A percentile compares a stretch with the other conserved stretches of the same genome.
These are phyloP conservation scores for Mrakia frigida DNA, from an alignment of 768 basidiomycete genomes.

Conservation along the genomic window DNA sequence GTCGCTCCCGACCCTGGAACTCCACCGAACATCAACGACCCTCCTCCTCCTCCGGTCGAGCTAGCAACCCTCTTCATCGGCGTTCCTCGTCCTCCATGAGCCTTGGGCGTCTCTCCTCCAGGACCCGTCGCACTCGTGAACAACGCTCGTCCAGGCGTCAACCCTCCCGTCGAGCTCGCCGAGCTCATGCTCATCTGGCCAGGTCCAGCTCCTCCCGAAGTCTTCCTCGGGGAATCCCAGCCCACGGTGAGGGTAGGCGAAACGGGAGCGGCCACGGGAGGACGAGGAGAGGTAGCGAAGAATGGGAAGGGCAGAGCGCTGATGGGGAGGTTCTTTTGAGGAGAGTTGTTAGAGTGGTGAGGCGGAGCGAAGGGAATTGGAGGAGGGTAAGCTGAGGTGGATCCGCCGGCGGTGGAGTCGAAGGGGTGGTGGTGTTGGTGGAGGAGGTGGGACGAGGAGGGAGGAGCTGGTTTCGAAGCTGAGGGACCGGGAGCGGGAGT, in stretches of 20 bases:
- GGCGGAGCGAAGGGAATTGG: too few species aligned
- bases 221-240: conserved; percentile 10
- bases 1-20: conserved; percentile 7
- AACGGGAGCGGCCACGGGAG: background rate
- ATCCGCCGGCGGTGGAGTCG: conserved; percentile 8
- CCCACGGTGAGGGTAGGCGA: conserved; percentile 1
- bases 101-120: conserved; percentile 12
- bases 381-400: background rate
- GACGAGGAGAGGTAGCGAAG: conserved; percentile 11
- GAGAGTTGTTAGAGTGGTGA: background rate
- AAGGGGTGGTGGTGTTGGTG: conserved; percentile 8
- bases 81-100: background rate
- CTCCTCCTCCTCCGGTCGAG: background rate
- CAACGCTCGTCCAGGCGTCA: background rate
- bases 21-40: background rate
- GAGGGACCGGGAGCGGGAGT: background rate
- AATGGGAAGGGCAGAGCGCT: background rate
- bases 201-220: background rate
- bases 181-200: conserved; percentile 19
- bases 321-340: conserved; percentile 8
- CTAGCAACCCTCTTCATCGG: background rate
- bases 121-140: conserved; percentile 14
- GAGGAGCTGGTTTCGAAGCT: background rate
- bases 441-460: background rate
- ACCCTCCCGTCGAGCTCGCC: conserved; percentile 4